Conservation (phyloP, 345 rosid species). For the Bruguiera gymnorhiza region DNA sequence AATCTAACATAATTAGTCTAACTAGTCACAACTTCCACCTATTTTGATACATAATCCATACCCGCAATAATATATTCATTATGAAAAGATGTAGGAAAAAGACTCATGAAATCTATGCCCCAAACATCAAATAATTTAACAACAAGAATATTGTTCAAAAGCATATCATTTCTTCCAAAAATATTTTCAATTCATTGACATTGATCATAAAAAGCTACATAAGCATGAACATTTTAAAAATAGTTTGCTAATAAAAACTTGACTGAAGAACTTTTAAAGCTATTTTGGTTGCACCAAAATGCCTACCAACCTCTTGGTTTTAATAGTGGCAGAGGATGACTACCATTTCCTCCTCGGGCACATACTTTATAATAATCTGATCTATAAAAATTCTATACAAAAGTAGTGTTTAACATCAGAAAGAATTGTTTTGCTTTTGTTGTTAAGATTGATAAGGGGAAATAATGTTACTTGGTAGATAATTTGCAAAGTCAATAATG, state of each 20-base stretch:
- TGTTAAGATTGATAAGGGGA: not conserved
- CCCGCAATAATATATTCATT: not conserved
- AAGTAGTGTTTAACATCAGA: not conserved
- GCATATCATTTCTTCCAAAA: not conserved
- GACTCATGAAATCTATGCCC: not conserved
- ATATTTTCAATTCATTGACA: not conserved
- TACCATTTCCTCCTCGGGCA: not conserved
- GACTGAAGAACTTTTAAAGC: not conserved
- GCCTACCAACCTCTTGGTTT: not conserved
- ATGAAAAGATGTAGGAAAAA: not conserved
- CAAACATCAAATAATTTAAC: constrained; percentile 5
- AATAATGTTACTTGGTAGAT: not conserved
- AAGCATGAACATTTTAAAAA: too few species aligned
- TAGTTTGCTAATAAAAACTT: too few species aligned
- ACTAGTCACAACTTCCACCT: not conserved
- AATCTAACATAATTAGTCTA: not conserved
- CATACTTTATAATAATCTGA: not conserved
- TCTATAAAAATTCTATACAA: not conserved
- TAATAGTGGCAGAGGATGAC: not conserved
- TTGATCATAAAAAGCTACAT: not conserved
- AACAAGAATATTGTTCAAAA: not conserved
- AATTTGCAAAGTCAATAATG: not conserved
- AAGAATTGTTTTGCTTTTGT: not conserved
- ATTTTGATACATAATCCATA: not conserved
- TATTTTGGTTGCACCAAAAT: not conserved